Conservation (phyloP, 495 filamentous ascomycete genomes). For the Beverwykella pulmonaria region DNA sequence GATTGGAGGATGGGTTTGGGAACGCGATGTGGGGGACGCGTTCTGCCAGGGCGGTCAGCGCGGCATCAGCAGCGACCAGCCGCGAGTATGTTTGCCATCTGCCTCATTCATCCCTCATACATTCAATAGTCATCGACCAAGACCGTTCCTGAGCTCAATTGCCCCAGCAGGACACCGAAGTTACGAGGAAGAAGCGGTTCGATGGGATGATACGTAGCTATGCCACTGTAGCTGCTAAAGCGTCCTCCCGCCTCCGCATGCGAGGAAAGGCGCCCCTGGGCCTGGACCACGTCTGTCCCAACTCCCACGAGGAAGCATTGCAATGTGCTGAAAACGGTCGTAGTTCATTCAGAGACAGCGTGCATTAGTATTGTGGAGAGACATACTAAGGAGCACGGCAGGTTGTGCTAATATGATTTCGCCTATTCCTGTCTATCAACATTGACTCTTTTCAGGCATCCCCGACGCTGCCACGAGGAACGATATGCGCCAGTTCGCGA, state of each 20-base stretch:
- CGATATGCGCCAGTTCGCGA: slow-evolving; percentile 72
- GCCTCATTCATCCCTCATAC: background rate
- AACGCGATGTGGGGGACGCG: slow-evolving; percentile 3
- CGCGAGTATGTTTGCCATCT: background rate
- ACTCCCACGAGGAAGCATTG: background rate
- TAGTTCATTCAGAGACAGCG: slow-evolving; percentile 64
- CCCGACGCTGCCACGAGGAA: slow-evolving; percentile 55
- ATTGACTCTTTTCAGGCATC: slow-evolving; percentile 44
- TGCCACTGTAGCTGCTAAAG: slow-evolving; percentile 22
- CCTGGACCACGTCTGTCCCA: slow-evolving; percentile 45
- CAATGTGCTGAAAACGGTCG: background rate
- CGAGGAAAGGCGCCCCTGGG: slow-evolving; percentile 34
- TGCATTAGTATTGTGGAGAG: slow-evolving; percentile 60
- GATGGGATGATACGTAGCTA: slow-evolving; percentile 25
- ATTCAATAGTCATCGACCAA: background rate
- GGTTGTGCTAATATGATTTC: background rate
- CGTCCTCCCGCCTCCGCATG: slow-evolving; percentile 16
- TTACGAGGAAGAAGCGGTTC: background rate
- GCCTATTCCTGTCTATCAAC: background rate
- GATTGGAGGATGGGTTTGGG: background rate
- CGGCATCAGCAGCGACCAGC: background rate
- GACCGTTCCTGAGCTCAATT: background rate
- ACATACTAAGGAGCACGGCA: slow-evolving; percentile 54
- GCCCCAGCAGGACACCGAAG: background rate
- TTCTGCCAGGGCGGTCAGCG: background rate